phyloP scores from a whole-genome alignment of 257 asterid species.

The Capsicum pubescens region DNA sequence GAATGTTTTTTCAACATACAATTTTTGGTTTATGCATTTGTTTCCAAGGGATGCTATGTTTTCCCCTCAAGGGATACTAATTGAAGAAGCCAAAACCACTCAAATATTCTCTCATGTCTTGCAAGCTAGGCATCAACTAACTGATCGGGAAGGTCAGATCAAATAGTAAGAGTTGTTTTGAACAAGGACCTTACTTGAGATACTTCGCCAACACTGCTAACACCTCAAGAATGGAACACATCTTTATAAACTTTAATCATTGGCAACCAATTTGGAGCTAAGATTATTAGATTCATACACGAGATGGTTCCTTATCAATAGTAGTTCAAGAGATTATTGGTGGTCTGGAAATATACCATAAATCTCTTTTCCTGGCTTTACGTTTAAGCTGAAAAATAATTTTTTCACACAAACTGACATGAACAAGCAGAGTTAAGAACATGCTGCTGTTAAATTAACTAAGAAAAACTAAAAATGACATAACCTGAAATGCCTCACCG shows the following conservation, averaged over 20 bases:
- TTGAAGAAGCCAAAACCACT: slow-evolving; percentile 24
- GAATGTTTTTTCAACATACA: not conserved
- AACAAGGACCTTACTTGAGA: not conserved
- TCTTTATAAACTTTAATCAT: not conserved
- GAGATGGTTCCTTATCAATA: not conserved
- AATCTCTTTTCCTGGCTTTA: slow-evolving; percentile 2
- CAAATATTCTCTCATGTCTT: not conserved
- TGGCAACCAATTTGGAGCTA: slow-evolving; percentile 5
- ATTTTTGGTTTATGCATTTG: not conserved
- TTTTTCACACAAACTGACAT: slow-evolving; percentile 21
- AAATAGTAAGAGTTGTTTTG: not conserved
- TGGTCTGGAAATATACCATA: not conserved
- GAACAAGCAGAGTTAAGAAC: slow-evolving; percentile 39
- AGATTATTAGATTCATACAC: not conserved
- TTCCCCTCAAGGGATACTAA: not conserved
- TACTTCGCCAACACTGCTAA: too few species aligned
- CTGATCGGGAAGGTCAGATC: not conserved
- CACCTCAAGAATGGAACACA: slow-evolving; percentile 14
- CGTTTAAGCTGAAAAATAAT: slow-evolving; percentile 1
- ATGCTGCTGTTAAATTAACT: slow-evolving; percentile 47
- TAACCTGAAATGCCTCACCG: slow-evolving; percentile 89
- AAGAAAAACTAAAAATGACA: slow-evolving; percentile 47
- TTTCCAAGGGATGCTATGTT: not conserved
- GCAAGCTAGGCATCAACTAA: not conserved
- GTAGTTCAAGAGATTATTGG: slow-evolving; percentile 6